Conservation (phyloP, 2,329 filamentous ascomycete genomes). For the Phyllosticta ampelicida region DNA sequence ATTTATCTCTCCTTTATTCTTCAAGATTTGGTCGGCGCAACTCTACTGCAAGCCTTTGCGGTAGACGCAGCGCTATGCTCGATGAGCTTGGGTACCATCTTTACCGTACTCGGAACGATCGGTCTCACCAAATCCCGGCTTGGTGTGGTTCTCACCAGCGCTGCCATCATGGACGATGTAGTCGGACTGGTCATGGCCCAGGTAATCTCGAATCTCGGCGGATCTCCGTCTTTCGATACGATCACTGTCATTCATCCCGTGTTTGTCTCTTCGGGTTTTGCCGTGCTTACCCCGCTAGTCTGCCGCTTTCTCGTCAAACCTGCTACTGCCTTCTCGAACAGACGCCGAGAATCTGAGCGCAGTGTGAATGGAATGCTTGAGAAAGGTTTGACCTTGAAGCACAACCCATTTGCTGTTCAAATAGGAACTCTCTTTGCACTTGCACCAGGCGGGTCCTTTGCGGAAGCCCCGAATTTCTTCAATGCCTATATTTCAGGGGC, state of each 20-base stretch:
- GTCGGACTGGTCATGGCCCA: constrained; percentile 68
- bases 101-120: constrained; percentile 53
- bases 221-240: constrained; percentile 24
- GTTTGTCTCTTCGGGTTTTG: constrained; percentile 44
- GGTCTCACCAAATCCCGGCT: constrained; percentile 43
- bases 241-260: constrained; percentile 41
- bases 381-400: constrained; percentile 17
- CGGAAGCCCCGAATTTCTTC: constrained; percentile 52
- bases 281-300: constrained; percentile 34
- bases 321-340: constrained; percentile 26
- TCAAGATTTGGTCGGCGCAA: constrained; percentile 38
- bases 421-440: constrained; percentile 40
- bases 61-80: constrained; percentile 64
- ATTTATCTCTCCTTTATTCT: constrained; percentile 57
- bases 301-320: constrained; percentile 40
- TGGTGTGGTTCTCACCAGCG: constrained; percentile 55
- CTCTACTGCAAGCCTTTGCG: constrained; percentile 54
- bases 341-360: constrained; percentile 18
- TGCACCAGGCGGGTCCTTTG: constrained; percentile 44
- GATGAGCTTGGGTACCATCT: constrained; percentile 63
- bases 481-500: constrained; percentile 51
- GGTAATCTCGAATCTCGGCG: constrained; percentile 57
- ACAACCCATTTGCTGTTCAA: constrained; percentile 37
- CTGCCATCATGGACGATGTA: constrained; percentile 76
- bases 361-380: constrained; percentile 15